phyloP scores from a whole-genome alignment of 2,329 filamentous ascomycete species.

The Chrysosphaeria jannelii region DNA sequence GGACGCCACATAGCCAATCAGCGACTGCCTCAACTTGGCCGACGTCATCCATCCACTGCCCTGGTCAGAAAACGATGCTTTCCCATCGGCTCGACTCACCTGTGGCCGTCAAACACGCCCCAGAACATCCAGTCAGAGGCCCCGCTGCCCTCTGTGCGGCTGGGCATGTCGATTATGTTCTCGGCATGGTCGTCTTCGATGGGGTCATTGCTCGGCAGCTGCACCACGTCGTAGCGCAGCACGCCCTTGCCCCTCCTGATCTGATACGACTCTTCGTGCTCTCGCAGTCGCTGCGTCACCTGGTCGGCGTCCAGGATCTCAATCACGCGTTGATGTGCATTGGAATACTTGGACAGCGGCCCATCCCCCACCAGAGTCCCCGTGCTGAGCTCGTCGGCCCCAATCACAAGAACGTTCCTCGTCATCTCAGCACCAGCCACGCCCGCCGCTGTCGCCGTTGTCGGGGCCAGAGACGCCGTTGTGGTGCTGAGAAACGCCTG shows the following conservation, averaged over 20 bases:
- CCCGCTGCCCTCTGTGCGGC: slow-evolving; percentile 15
- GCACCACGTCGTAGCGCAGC: slow-evolving; percentile 77
- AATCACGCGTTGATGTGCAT: slow-evolving; percentile 58
- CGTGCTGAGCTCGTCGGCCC: slow-evolving; percentile 71
- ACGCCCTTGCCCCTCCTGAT: slow-evolving; percentile 77
- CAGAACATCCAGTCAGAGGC: slow-evolving; percentile 97
- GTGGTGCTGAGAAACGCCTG: slow-evolving; percentile 2
- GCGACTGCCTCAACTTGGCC: slow-evolving; percentile 69
- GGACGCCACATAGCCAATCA: slow-evolving; percentile 76
- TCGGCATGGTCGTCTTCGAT: slow-evolving; percentile 97
- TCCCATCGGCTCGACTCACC: too few relatives aligned
- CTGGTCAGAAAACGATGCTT: too few relatives aligned
- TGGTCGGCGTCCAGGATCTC: slow-evolving; percentile 95
- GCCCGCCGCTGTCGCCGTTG: not conserved
- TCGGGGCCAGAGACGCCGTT: slow-evolving; percentile 4
- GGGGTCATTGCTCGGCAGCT: slow-evolving; percentile 84
- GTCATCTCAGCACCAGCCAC: slow-evolving; percentile 8
- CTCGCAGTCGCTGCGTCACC: slow-evolving; percentile 63
- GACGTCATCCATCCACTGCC: slow-evolving; percentile 97
- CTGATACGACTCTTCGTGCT: slow-evolving; percentile 72
- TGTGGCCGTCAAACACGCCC: slow-evolving; percentile 95
- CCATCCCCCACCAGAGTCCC: slow-evolving; percentile 61
- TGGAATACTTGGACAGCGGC: slow-evolving; percentile 64
- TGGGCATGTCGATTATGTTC: slow-evolving; percentile 79
- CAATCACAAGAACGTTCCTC: slow-evolving; percentile 54